Evolutionary conservation across 257 asterid genomes (phyloP), one percentile per base, ranked within the genome.

Genomic region (Nicotiana undulata): DNA sequence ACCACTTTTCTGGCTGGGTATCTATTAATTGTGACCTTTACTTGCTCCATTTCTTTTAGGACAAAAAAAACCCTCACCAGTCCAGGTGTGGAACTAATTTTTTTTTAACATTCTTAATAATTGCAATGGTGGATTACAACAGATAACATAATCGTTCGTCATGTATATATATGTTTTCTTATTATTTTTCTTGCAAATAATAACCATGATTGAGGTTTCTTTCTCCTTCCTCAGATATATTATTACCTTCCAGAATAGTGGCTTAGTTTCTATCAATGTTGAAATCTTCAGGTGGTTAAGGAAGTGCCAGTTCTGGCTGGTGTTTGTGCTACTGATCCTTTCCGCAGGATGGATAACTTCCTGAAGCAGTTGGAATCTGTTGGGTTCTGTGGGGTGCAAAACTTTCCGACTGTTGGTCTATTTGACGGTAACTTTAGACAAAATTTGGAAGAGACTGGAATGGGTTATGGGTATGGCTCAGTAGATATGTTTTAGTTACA

Each of bases 291-390:
- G 99, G 97, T 95, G 80, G 98, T 95, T 82, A 86, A 90, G 86
- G 84, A 85, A 79, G 98, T 93, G 72, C 98, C 99, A 20, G 99
- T 95, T 88, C 94, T 95, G 17, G 99, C 97, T 76, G 99, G 99
- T 76, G 98, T 95, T 53, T 95, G 99, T 85, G 99, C 90, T 81
- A 93, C 99, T 1, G 99, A 95, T 81, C 99, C 99, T 81, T 95
- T 95, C 77, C 93, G 99, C 77, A 87, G 90, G 86, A 93, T 95
- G 93, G 97, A 89, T 82, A 88, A 86, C 89, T 95, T 95, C 91
- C 89, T 95, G 85, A 93, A 86, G 97, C 97, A 93, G 86, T 87
- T 95, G 93, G 98, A 95, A 82, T 88, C 99, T 80, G 85, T 89
- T 77, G 99, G 99, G 79, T 95, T 95, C 85, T 82, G 86, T 15